Conservation (phyloP, 345 rosid species). For the Linum trigynum region DNA sequence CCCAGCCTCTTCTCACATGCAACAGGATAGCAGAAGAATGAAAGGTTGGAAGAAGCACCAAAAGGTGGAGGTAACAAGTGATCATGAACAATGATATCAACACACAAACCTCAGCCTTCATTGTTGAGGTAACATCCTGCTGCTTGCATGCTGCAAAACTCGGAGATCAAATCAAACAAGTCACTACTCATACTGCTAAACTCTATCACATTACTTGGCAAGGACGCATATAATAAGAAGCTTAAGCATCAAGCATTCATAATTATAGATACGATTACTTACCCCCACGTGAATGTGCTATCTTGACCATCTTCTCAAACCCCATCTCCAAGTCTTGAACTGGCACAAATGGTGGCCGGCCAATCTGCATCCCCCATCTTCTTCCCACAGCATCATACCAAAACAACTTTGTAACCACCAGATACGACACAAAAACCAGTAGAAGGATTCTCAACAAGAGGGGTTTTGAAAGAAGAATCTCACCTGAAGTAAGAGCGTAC, state of each 20-base stretch:
- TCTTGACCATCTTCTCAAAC: constrained; percentile 82
- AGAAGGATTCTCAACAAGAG: not conserved
- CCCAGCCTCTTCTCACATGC: constrained; percentile 48
- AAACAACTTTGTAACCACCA: too few species aligned
- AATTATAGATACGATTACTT: constrained; percentile 2
- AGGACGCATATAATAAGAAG: not conserved
- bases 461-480: constrained; percentile 17
- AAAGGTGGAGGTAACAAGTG: not conserved
- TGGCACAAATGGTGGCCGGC: constrained; percentile 70
- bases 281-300: constrained; percentile 85
- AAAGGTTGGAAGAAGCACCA: not conserved
- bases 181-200: not conserved
- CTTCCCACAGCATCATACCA: not conserved
- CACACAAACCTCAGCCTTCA: constrained; percentile 73
- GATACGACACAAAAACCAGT: not conserved
- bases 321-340: constrained; percentile 90
- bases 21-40: not conserved
- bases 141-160: constrained; percentile 63
- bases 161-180: not conserved
- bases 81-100: not conserved
- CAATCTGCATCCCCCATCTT: constrained; percentile 75
- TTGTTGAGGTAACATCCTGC: constrained; percentile 46
- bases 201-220: not conserved
- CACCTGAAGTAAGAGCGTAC: constrained; percentile 72
- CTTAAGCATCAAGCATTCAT: not conserved